Evolutionary conservation across 1,284 basidiomycete species (phyloP).

Genomic region (Papiliotrema laurentii): DNA sequence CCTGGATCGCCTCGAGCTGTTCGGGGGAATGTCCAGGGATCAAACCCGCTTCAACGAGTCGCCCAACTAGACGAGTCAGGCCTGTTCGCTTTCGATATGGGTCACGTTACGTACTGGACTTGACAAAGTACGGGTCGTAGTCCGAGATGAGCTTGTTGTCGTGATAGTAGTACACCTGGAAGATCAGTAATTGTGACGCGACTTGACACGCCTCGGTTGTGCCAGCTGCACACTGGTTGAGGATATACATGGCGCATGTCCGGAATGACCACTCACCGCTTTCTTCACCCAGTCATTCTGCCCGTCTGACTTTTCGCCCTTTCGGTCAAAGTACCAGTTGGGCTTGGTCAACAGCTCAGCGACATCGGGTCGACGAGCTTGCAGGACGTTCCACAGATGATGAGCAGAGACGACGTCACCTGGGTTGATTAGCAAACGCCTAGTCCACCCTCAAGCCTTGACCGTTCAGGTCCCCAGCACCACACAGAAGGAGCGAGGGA

Average conservation of each 20-base stretch:
- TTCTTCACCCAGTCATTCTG: slow-evolving; percentile 32
- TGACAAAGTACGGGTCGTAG: slow-evolving; percentile 43
- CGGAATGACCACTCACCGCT: too few species aligned
- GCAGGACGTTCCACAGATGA: slow-evolving; percentile 48
- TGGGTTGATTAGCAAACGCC: too few species aligned
- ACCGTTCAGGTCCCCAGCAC: too few species aligned
- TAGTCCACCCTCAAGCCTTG: too few species aligned
- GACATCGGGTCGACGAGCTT: slow-evolving; percentile 47
- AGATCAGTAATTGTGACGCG: too few species aligned
- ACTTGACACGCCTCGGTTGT: neutral
- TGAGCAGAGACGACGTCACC: slow-evolving; percentile 49
- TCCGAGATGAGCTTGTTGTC: slow-evolving; percentile 23
- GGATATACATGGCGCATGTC: too few species aligned
- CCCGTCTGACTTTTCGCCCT: slow-evolving; percentile 38
- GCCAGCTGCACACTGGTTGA: too few species aligned
- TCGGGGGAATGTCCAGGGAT: slow-evolving; percentile 39
- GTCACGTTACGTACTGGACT: slow-evolving; percentile 11
- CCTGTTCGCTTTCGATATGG: neutral
- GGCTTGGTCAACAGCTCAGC: slow-evolving; percentile 41
- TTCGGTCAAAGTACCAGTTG: slow-evolving; percentile 36
- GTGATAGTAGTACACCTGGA: slow-evolving; percentile 19
- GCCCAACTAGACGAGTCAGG: slow-evolving; percentile 15
- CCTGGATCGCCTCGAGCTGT: slow-evolving; percentile 48
- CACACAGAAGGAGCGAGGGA: too few species aligned
- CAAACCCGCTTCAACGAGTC: slow-evolving; percentile 42